Evolutionary conservation across 2,329 filamentous ascomycete genomes (phyloP), one percentile per base, ranked within the genome.

Genomic region (Plenodomus biglobosus): DNA sequence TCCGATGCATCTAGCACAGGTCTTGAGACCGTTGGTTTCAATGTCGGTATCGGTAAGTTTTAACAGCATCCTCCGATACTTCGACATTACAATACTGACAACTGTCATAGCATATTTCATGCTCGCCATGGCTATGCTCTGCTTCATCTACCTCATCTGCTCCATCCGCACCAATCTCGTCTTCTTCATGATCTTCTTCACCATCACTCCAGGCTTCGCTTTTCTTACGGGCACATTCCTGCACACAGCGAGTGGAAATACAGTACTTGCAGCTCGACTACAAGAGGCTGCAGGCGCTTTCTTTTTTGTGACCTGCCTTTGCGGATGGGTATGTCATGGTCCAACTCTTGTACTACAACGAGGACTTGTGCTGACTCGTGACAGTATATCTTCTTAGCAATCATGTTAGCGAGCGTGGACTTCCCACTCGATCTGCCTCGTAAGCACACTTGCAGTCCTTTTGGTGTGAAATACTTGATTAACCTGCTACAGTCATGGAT

Each of bases 81-180:
- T 40, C 8, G 2, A 21, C 18, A n/a, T 8, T 2, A 18, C 11
- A 1, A 24, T 22, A 36, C 39, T 56, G 45, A 59, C 54, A 44
- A 21, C 17, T 13, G 4, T 8, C 3, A 32, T 36, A 69, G 67
- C 50, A 13, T 88, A 86, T 74, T 83, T 85, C 73, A 77, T 84
- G 40, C 67, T 89, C 46, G 80, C 80, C 53, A 87, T 88, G 85
- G 82, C 74, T 2, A 52, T 88, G n/a, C 72, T 89, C 21, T 84
- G 80, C 67, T 69, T 88, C 52, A 65, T 90, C 58, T 90, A 83
- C 74, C 72, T 89, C 41, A 75, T 90, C 65, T 87, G 85, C 71
- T 80, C 87, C 1, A 73, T 90, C 16, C 83, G 87, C 40, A 90
- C 86, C 22, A 91, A 91, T 66, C 47, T 88, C 8, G 78, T 83